Evolutionary conservation across 441 rosid genomes (phyloP), one percentile per base, ranked within the genome.

Genomic region (Jatropha multifida): DNA sequence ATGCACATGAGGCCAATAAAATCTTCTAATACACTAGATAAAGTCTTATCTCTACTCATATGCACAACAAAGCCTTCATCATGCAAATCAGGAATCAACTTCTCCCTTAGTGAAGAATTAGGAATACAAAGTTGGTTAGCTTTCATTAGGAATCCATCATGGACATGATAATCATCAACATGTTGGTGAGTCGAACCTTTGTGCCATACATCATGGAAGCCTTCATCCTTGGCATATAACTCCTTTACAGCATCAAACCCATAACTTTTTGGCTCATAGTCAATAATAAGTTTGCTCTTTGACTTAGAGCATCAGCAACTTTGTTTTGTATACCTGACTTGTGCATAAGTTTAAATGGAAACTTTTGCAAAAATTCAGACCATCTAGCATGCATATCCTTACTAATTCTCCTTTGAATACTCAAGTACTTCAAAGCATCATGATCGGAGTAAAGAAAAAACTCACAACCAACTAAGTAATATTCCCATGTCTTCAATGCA

Each of bases 391-490:
- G 77, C 81, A 26, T 52, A 18, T 51, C 54, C 10, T 61, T 68
- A 18, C 15, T 65, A 4, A 78, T 73, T 40, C 7, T 26, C n/a
- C 17, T 38, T n/a, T 73, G 69, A 15, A 15, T 73, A 23, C 42
- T 61, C 40, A 73, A 42, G 20, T 67, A 73, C 58, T 73, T 78
- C 46, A 41, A 51, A 7, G 70, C 69, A 9, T 61, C 56, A 26
- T 61, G 56, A 54, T 60, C 40, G 0, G 14, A 78, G 18, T 78
- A n/a, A n/a, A n/a, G n/a, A n/a, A n/a, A n/a, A n/a, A n/a, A n/a
- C n/a, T n/a, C n/a, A n/a, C n/a, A n/a, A 68, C n/a, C 59, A 0
- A 74, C 17, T 37, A 63, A 41, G 32, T 63, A 63, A 23, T 78
- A 20, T 11, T 74, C 78, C 74, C 46, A 49, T 13, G 14, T 49